phyloP scores from a whole-genome alignment of 768 basidiomycete genomes.

The Mycena haematopus region DNA sequence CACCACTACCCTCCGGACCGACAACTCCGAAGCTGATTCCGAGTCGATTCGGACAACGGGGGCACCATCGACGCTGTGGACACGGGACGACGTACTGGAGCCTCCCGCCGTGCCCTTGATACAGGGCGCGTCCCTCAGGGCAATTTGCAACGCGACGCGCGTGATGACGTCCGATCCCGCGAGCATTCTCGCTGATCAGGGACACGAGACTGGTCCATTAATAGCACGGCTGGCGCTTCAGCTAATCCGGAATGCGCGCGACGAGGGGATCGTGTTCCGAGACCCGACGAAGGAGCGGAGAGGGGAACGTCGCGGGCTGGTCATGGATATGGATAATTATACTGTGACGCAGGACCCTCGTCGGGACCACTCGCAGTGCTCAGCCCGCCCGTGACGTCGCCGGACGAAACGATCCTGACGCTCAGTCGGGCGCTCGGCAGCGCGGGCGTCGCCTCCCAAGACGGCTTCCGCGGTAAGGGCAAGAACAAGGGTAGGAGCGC shows the following conservation, averaged over 20 bases:
- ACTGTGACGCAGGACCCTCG: conserved; percentile 6
- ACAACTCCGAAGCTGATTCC: conserved; percentile 12
- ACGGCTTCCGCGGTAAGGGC: conserved; percentile 22
- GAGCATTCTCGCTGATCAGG: conserved; percentile 77
- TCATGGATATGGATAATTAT: conserved; percentile 27
- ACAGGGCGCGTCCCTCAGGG: conserved; percentile 74
- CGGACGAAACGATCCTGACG: conserved; percentile 50
- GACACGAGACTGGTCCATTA: conserved; percentile 64
- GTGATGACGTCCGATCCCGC: conserved; percentile 85
- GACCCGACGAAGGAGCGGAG: conserved; percentile 57
- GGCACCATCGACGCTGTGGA: conserved; percentile 30
- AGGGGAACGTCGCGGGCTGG: conserved; percentile 37
- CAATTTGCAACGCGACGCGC: conserved; percentile 82
- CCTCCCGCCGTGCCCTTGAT: conserved; percentile 32
- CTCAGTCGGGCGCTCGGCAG: conserved; percentile 54
- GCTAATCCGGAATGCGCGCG: conserved; percentile 71
- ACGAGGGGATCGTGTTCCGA: conserved; percentile 58
- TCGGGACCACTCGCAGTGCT: conserved; percentile 50
- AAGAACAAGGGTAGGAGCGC: conserved; percentile 37
- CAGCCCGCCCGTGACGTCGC: conserved; percentile 41
- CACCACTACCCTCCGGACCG: conserved; percentile 46
- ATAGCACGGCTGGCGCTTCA: conserved; percentile 69
- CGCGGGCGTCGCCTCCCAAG: conserved; percentile 18
- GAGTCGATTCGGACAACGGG: conserved; percentile 29
- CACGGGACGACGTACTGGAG: conserved; percentile 34